Evolutionary conservation across 2,329 filamentous ascomycete species (phyloP).

Genomic region (Cladosporium sp.): DNA sequence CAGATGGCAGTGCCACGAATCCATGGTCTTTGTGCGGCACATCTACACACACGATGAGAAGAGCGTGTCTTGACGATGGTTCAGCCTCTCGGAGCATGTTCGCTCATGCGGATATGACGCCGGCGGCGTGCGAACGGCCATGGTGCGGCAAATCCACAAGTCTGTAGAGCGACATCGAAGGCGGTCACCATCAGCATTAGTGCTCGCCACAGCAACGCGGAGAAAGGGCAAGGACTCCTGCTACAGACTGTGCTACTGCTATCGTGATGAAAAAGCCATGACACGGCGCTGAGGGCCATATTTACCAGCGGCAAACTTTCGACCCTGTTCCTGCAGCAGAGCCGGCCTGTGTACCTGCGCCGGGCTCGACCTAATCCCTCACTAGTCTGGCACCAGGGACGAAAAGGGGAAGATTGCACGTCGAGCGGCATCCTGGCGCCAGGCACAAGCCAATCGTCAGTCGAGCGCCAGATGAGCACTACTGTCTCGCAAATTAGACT

Average conservation of each 20-base stretch:
- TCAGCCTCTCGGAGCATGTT: too few relatives aligned
- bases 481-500: slow-evolving; percentile 15
- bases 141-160: too few relatives aligned
- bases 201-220: slow-evolving; percentile 1
- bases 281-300: too few relatives aligned
- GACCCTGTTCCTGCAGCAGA: slow-evolving; percentile 2
- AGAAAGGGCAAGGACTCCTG: too few relatives aligned
- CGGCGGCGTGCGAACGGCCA: background rate
- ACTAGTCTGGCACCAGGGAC: background rate
- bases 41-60: too few relatives aligned
- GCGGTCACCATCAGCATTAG: background rate
- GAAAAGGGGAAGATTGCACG: slow-evolving; percentile 11
- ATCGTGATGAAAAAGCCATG: too few relatives aligned
- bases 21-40: too few relatives aligned
- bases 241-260: background rate
- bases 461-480: slow-evolving; percentile 5
- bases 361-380: slow-evolving; percentile 1
- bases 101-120: background rate
- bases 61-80: too few relatives aligned
- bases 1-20: too few relatives aligned
- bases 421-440: background rate
- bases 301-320: slow-evolving; percentile 3
- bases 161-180: too few relatives aligned
- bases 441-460: slow-evolving; percentile 15
- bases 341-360: slow-evolving; percentile 13